Evolutionary conservation across 208 protist species (phyloP), one percentile per base, ranked within the genome.

Genomic region (Vickermania spadyakhi): DNA sequence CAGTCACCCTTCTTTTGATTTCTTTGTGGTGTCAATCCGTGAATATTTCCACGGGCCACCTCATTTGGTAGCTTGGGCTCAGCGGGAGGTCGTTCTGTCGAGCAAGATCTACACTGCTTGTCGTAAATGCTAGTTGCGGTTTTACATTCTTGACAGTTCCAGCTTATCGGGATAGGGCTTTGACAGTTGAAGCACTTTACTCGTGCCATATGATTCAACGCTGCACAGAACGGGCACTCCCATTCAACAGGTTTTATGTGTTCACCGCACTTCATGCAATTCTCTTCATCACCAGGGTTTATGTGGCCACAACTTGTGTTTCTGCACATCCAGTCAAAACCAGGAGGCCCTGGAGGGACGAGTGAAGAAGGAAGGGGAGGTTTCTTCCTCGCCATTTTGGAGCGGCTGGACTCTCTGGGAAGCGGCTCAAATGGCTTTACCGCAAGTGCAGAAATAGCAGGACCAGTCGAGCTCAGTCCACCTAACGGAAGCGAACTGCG

Each of bases 311-410:
- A 94, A 28, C 31, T 66, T 2, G 54, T 26, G 13, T 72, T 66
- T 26, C 87, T 72, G 66, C 87, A 94, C 84, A 91, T 91, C 84
- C 87, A 94, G 69, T 94, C 87, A 59, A 90, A 90, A 22, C 84
- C 82, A 0, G 84, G 82, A 23, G 84, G 84, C 1, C 84, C 81
- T 1, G 63, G 28, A 2, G 81, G 77, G 13, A 49, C 56, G 1
- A 30, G 36, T 7, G 7, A n/a, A 23, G 58, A 28, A 18, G 72
- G 66, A 0, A 56, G 45, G 27, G 66, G 70, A 23, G 66, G 56
- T 56, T 65, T 69, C 22, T 66, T 55, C 21, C 31, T 1, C 49
- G 1, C 1, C 0, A 57, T n/a, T 52, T 50, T 36, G 13, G 21
- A 49, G 7, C 29, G 18, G 14, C 7, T 29, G n/a, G 5, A 28